phyloP scores from a whole-genome alignment of 2,329 filamentous ascomycete species.

The Lasiodiplodia hormozganensis region DNA sequence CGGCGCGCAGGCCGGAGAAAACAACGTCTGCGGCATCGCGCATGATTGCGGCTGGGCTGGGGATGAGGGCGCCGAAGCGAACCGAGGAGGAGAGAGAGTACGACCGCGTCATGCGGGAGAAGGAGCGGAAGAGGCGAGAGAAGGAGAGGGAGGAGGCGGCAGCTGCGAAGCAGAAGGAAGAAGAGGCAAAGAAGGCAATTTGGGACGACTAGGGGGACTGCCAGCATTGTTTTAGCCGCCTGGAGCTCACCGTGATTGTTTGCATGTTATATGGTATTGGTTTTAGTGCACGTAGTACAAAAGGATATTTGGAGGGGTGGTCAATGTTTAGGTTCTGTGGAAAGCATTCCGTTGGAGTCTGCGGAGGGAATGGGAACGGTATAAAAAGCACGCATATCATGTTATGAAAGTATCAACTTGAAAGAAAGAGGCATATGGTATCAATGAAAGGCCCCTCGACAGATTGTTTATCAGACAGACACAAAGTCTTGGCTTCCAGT shows the following conservation, averaged over 20 bases:
- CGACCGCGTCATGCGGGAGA: conserved; percentile 80
- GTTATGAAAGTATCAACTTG: background rate
- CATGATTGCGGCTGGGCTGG: conserved; percentile 88
- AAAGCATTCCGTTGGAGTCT: conserved; percentile 12
- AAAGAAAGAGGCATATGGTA: background rate
- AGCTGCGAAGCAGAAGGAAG: conserved; percentile 67
- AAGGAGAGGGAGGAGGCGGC: conserved; percentile 72
- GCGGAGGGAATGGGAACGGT: background rate
- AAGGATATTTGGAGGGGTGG: background rate
- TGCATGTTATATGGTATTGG: background rate
- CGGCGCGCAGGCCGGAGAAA: conserved; percentile 75
- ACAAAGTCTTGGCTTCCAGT: background rate
- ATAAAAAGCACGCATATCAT: background rate
- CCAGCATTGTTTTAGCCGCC: background rate
- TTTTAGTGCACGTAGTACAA: background rate
- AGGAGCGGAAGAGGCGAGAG: conserved; percentile 79
- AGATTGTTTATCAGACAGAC: background rate
- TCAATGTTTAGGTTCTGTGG: background rate
- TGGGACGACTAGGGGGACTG: conserved; percentile 70
- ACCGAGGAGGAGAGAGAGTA: conserved; percentile 91
- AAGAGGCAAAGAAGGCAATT: conserved; percentile 80
- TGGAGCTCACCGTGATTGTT: background rate
- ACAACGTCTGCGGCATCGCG: conserved; percentile 89
- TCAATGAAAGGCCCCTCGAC: background rate
- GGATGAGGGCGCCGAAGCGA: conserved; percentile 77